Evolutionary conservation across 192 early-diverging fungal species (phyloP), one percentile per base, ranked within the genome.

Genomic region (Coemansia sp.): DNA sequence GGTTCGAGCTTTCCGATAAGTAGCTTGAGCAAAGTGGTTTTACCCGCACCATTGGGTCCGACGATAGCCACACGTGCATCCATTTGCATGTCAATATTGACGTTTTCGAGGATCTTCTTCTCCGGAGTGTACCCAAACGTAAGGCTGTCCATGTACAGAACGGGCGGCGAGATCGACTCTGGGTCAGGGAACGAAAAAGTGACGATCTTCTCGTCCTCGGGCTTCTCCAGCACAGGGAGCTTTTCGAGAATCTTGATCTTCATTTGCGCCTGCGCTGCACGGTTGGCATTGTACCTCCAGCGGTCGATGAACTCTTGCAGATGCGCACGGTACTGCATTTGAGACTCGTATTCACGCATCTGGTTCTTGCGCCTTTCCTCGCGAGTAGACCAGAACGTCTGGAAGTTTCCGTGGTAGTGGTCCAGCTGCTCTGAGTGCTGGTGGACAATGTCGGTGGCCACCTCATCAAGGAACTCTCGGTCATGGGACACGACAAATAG

Each of bases 211-310:
- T 88, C 92, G 34, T 86, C 88, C 75, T 89, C 91, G 59, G 96
- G 95, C 57, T 91, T 85, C 58, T 95, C 91, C 29, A 99, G 84
- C 64, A 87, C 90, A 12, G 95, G 95, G 33, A 99, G 81, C 71
- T 99, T 99, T 75, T 99, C 95, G 67, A 99, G 83, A 67, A 98
- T 93, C 82, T 99, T 99, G 74, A 99, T 92, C 84, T 95, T 97
- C 69, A 86, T 89, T 81, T 99, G 97, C 7, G 97, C 97, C 78
- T 98, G 96, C 10, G 97, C 91, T 34, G 92, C 94, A 42, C 94
- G 87, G 64, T 97, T 99, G 33, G 97, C 94, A 74, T 99, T 99
- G 76, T 99, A 99, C 70, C 97, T 84, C 97, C 97, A 99, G 35
- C 94, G 88, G 71, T 98, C 97, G 73, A 99, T 97, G 71, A 97